Conservation (phyloP, 768 basidiomycete genomes). For the Mrakia hoshinonis region DNA sequence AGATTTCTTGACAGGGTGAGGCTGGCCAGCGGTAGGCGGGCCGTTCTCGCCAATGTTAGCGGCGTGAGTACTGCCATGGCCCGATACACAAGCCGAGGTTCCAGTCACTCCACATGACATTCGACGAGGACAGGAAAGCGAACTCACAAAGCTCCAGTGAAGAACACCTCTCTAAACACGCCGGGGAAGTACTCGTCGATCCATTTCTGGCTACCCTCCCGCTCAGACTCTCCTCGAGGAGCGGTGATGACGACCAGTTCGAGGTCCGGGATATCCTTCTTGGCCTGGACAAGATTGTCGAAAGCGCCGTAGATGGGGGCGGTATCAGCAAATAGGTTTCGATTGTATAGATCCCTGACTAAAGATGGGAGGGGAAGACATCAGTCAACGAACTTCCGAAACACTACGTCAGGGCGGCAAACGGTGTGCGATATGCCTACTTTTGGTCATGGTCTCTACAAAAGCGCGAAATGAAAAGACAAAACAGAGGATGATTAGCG, state of each 20-base stretch:
- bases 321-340: constrained; percentile 14
- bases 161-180: constrained; percentile 21
- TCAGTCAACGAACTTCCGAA: too few species aligned
- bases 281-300: background rate
- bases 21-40: background rate
- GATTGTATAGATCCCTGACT: background rate
- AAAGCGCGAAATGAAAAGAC: background rate
- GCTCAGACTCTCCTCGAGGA: constrained; percentile 10
- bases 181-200: constrained; percentile 21
- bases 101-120: too few species aligned
- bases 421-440: background rate
- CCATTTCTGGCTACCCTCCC: background rate
- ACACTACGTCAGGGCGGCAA: background rate
- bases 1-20: constrained; percentile 24
- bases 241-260: constrained; percentile 25
- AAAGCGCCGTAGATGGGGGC: constrained; percentile 11
- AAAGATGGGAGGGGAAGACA: background rate
- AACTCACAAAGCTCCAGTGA: constrained; percentile 26
- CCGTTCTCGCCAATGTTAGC: constrained; percentile 20
- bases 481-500: background rate
- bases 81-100: too few species aligned
- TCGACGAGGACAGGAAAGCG: too few species aligned
- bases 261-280: background rate
- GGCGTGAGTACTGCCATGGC: constrained; percentile 20
- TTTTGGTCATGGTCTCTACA: constrained; percentile 1